These are phyloP conservation scores for Sordariomycetes sp. DNA, from an alignment of 2,329 filamentous ascomycete genomes.

Conservation along the genomic window DNA sequence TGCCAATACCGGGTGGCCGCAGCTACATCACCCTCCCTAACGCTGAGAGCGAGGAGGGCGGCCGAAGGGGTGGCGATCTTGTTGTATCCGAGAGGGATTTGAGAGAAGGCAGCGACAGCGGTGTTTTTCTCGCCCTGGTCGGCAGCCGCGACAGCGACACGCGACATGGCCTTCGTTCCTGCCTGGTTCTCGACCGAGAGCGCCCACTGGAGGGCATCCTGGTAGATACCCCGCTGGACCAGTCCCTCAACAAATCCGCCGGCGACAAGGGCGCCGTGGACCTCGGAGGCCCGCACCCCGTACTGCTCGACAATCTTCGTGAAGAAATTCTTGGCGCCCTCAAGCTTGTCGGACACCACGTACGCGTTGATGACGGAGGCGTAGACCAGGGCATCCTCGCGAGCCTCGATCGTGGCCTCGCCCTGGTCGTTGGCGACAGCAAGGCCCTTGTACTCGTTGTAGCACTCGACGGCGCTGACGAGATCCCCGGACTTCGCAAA, in stretches of 20 bases:
- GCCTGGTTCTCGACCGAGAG: constrained; percentile 45
- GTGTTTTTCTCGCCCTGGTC: constrained; percentile 63
- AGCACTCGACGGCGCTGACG: constrained; percentile 82
- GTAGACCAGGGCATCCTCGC: constrained; percentile 77
- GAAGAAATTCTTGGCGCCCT: constrained; percentile 78
- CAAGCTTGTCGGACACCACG: constrained; percentile 65
- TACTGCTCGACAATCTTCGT: constrained; percentile 61
- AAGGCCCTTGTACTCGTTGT: constrained; percentile 84
- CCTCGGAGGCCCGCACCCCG: constrained; percentile 43
- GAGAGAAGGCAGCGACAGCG: constrained; percentile 56
- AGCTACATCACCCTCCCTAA: constrained; percentile 70
- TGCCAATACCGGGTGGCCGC: constrained; percentile 75
- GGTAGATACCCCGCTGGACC: constrained; percentile 57
- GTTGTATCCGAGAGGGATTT: constrained; percentile 39
- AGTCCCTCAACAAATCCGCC: constrained; percentile 73
- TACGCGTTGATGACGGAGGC: constrained; percentile 88
- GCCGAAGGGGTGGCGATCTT: constrained; percentile 52
- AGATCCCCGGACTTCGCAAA: constrained; percentile 77
- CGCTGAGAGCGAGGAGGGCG: constrained; percentile 76
- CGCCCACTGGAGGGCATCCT: constrained; percentile 65
- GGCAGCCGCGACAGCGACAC: constrained; percentile 67
- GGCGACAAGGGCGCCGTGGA: constrained; percentile 62
- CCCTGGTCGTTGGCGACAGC: constrained; percentile 79
- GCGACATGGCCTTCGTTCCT: constrained; percentile 54
- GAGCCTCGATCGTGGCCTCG: constrained; percentile 53